Percentiles rank a stretch among this genome's conserved stretches.
Evolutionary conservation across 805 yeast genomes (phyloP).

Genomic region (Yamadazyma ubonensis): DNA sequence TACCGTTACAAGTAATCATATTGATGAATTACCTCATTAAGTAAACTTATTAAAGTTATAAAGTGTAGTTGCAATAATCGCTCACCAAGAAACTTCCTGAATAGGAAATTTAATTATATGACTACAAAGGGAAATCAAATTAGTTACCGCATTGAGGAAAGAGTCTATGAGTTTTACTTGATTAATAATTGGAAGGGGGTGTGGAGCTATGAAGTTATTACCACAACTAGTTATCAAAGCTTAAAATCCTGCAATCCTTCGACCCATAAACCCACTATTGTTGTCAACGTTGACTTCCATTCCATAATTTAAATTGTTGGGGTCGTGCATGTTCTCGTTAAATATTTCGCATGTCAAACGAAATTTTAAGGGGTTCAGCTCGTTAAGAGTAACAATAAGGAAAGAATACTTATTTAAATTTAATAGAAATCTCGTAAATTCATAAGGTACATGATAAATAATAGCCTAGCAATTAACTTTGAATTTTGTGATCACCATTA

Average conservation of each 20-base stretch:
- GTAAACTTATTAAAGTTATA: slow-evolving; percentile 6
- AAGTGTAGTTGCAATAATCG: slow-evolving; percentile 5
- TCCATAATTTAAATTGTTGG: no score
- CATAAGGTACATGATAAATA: slow-evolving; percentile 5
- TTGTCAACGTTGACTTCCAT: no score
- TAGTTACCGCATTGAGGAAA: slow-evolving; percentile 6
- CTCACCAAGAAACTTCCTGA: slow-evolving; percentile 5
- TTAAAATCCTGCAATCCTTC: background rate
- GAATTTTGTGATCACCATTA: slow-evolving; percentile 10
- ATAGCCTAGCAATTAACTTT: slow-evolving; percentile 1
- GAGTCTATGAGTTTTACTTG: background rate
- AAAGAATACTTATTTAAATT: background rate
- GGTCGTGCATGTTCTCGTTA: no score
- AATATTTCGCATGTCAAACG: no score
- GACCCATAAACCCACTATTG: no score
- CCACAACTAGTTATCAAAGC: background rate
- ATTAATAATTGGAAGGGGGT: background rate
- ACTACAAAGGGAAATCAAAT: slow-evolving; percentile 7
- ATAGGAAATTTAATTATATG: slow-evolving; percentile 10
- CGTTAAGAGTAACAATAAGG: no score
- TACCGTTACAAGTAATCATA: slow-evolving; percentile 8
- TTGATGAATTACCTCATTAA: slow-evolving; percentile 10
- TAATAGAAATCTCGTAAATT: slow-evolving; percentile 6
- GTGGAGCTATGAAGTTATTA: slow-evolving; percentile 6
- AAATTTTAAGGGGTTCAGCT: no score